phyloP scores from a whole-genome alignment of 495 filamentous ascomycete genomes.

The Hypoxylon trugodes region DNA sequence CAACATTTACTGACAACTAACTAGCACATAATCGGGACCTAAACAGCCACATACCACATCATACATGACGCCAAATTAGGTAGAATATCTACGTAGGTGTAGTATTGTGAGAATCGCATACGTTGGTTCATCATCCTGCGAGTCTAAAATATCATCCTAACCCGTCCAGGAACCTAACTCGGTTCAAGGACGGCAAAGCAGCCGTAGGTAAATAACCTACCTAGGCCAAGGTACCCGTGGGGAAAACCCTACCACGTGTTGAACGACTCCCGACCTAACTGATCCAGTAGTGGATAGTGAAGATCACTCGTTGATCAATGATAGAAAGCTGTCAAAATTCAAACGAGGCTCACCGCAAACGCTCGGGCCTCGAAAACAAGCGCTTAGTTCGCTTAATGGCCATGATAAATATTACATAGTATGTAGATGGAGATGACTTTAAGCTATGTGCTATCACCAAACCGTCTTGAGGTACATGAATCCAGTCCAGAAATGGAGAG shows the following conservation, averaged over 20 bases:
- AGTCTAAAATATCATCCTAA: constrained; percentile 14
- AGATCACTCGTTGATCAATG: constrained; percentile 29
- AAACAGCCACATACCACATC: neutral
- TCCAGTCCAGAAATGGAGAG: constrained; percentile 12
- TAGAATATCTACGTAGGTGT: neutral
- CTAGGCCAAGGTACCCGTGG: too few species aligned
- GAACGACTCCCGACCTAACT: constrained; percentile 30
- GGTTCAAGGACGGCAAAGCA: constrained; percentile 22
- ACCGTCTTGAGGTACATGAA: constrained; percentile 2
- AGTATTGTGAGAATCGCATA: constrained; percentile 8
- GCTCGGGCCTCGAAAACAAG: constrained; percentile 27
- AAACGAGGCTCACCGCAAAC: neutral
- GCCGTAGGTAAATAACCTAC: constrained; percentile 3
- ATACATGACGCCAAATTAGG: neutral
- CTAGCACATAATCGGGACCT: neutral
- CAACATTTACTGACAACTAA: neutral
- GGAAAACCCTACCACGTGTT: constrained; percentile 33
- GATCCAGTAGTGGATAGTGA: constrained; percentile 23
- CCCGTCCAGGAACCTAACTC: too few species aligned
- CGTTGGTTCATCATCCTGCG: constrained; percentile 8
- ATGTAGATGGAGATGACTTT: constrained; percentile 3
- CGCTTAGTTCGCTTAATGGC: constrained; percentile 10
- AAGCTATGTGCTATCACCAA: constrained; percentile 1
- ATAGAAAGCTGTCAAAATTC: constrained; percentile 5
- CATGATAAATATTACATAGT: neutral